phyloP scores from a whole-genome alignment of 495 filamentous ascomycete genomes.

The Alectoria sarmentosa region DNA sequence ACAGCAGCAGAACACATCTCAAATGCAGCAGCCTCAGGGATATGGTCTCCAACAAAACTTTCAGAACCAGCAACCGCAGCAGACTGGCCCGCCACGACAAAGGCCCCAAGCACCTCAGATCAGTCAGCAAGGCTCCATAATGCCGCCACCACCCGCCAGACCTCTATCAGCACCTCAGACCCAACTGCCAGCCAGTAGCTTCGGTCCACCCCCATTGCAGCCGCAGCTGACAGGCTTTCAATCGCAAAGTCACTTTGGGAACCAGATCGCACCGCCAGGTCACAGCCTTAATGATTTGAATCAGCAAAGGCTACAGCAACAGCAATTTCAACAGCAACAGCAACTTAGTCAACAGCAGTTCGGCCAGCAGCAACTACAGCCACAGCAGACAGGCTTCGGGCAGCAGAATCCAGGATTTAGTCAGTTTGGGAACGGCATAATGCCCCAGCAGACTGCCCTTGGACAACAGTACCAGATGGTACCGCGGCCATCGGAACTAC shows the following conservation, averaged over 20 bases:
- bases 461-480: conserved; percentile 31
- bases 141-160: conserved; percentile 75
- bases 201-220: conserved; percentile 67
- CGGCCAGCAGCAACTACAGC: conserved; percentile 41
- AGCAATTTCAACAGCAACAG: conserved; percentile 24
- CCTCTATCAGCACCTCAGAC: conserved; percentile 87
- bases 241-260: conserved; percentile 35
- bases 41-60: conserved; percentile 21
- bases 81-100: conserved; percentile 50
- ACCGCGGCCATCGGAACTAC: conserved; percentile 42
- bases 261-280: conserved; percentile 56
- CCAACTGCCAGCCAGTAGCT: conserved; percentile 60
- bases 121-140: conserved; percentile 55
- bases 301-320: conserved; percentile 53
- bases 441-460: conserved; percentile 45
- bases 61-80: conserved; percentile 26
- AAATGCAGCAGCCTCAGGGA: conserved; percentile 25
- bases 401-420: conserved; percentile 35
- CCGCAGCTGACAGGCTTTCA: conserved; percentile 74
- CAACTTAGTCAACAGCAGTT: conserved; percentile 11
- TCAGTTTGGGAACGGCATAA: conserved; percentile 27
- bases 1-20: conserved; percentile 22
- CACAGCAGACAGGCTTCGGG: conserved; percentile 39
- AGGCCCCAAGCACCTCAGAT: conserved; percentile 65
- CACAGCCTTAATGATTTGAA: conserved; percentile 68